Percentiles rank a stretch among this genome's conserved stretches.
Evolutionary conservation across 768 basidiomycete species (phyloP).

Genomic region (Royoungia palumana): DNA sequence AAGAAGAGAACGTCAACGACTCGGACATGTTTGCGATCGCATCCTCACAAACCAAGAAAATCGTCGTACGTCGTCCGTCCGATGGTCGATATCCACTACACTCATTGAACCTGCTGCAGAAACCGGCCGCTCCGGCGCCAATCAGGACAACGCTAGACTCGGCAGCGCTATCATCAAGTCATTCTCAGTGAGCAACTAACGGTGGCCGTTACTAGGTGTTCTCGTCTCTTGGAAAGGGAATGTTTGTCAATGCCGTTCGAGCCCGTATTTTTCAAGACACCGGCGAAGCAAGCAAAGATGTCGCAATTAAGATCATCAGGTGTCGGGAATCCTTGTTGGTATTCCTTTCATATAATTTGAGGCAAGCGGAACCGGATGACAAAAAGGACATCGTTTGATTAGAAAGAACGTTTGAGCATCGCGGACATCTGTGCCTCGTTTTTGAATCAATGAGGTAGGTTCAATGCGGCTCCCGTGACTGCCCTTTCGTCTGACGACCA

Average conservation of each 20-base stretch:
- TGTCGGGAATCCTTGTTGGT: slow-evolving; percentile 95
- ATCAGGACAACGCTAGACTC: slow-evolving; percentile 81
- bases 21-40: slow-evolving; percentile 94
- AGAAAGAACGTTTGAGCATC: too few relatives aligned
- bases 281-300: slow-evolving; percentile 61
- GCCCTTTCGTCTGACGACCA: too few relatives aligned
- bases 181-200: slow-evolving; percentile 93
- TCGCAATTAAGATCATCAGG: slow-evolving; percentile 96
- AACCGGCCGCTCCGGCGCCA: slow-evolving; percentile 55
- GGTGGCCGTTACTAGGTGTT: slow-evolving; percentile 92
- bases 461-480: too few relatives aligned
- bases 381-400: too few relatives aligned
- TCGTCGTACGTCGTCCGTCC: slow-evolving; percentile 40
- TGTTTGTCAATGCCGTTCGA: slow-evolving; percentile 96
- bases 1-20: slow-evolving; percentile 85
- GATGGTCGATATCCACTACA: neutral
- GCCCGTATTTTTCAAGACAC: slow-evolving; percentile 75
- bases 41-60: slow-evolving; percentile 48
- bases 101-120: slow-evolving; percentile 33
- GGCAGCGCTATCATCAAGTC: slow-evolving; percentile 90
- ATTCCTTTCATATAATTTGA: slow-evolving; percentile 48
- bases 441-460: too few relatives aligned
- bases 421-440: too few relatives aligned
- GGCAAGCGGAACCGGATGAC: too few relatives aligned
- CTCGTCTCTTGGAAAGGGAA: too few relatives aligned